Evolutionary conservation across 2,329 filamentous ascomycete species (phyloP).

Genomic region (Teratosphaeria destructans): DNA sequence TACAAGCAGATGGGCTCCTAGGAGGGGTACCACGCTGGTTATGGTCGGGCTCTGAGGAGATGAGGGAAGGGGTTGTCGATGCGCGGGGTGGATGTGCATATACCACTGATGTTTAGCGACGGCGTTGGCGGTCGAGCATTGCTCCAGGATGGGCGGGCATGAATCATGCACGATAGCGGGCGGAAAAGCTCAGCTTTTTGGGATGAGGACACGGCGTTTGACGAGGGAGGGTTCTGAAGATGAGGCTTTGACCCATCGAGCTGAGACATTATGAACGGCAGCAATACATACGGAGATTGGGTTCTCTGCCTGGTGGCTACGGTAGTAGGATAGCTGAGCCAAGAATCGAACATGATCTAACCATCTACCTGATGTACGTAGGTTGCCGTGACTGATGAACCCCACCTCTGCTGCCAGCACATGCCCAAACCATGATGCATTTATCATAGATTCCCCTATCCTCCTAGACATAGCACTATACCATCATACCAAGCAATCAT

Average conservation of each 20-base stretch:
- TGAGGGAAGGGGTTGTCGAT: not conserved
- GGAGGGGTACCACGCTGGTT: not conserved
- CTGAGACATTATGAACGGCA: not conserved
- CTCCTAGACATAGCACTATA: too few species aligned
- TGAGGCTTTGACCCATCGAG: not conserved
- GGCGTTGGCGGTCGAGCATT: slow-evolving; percentile 10
- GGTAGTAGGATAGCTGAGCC: not conserved
- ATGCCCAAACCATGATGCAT: too few species aligned
- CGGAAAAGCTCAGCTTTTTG: not conserved
- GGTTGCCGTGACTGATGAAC: not conserved
- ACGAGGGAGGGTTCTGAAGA: not conserved
- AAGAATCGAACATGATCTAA: not conserved
- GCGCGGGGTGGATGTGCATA: not conserved
- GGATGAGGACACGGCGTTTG: not conserved
- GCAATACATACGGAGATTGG: not conserved
- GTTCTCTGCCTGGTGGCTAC: not conserved
- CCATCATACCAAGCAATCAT: too few species aligned
- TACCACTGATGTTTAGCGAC: slow-evolving; percentile 11
- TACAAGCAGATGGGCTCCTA: slow-evolving; percentile 62
- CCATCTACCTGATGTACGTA: not conserved
- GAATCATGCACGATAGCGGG: not conserved
- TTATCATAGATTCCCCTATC: too few species aligned
- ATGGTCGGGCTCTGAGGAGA: not conserved
- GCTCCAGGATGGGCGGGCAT: not conserved
- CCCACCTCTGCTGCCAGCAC: not conserved